Base-by-base conservation (phyloP, 805 yeast species). In the Deakozyma indianensis region DNA sequence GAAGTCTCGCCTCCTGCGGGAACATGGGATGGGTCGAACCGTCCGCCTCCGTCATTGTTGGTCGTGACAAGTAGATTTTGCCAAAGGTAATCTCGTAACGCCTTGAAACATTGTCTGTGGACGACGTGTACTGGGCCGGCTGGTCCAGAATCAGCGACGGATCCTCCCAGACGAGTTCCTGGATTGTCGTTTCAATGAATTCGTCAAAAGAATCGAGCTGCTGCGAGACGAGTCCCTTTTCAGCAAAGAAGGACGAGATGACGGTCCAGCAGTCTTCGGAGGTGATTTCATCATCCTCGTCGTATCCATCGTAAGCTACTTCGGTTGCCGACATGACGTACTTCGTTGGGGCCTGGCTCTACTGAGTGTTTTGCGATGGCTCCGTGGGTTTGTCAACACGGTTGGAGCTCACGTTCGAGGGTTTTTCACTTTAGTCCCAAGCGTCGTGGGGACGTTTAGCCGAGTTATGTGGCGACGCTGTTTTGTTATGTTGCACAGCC, bases 261-360 rank as follows among this genome's bases (percentile, higher is more conserved):
- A 92, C 97, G 25, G 95, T 81, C 99, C 99, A 92, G 67, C 98
- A 92, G 71, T 92, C 98, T 69, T 92, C 98, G 23, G 96, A 84
- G 25, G 97, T 87, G 67, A 92, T 85, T 58, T 80, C 75, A 49
- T 74, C 75, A 44, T 66, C 71, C 50, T 75, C 84, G 54, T 81
- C 88, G 61, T 78, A 79, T 47, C 75, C 77, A 63, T 84, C 56
- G 43, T 55, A 55, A 35, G 56, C 38, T 11, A 20, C 38, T n/a
- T 9, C 38, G 11, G 38, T 9, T 9, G 11, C 38, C 28, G 28
- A 25, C 28, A 25, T 25, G 28, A 25, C 14, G 28, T 9, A 9
- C 14, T 25, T n/a, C n/a, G n/a, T 14, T 25, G 14, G 28, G 14
- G 28, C 28, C 28, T 25, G 11, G 28, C 28, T 25, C n/a, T n/a